Conservation (phyloP, 352 stramenopile genomes). For the Phytophthora lateralis region DNA sequence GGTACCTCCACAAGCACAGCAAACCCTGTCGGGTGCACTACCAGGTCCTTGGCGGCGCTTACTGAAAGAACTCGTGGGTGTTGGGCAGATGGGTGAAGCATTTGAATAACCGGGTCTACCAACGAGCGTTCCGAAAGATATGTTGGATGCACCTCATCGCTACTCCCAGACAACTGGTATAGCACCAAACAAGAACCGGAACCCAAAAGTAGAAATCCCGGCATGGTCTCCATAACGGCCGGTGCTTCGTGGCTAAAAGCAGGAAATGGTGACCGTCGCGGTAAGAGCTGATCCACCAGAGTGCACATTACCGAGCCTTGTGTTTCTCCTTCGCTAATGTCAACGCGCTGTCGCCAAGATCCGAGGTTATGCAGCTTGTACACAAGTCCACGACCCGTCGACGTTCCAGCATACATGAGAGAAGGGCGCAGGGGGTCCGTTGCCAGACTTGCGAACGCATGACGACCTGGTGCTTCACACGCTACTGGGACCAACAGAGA, state of each 20-base stretch:
- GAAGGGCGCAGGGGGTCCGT: conserved; percentile 24
- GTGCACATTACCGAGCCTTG: conserved; percentile 19
- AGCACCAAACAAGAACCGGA: conserved; percentile 19
- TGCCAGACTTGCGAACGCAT: conserved; percentile 30
- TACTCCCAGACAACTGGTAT: conserved; percentile 34
- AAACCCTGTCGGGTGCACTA: conserved; percentile 26
- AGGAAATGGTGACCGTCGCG: conserved; percentile 4
- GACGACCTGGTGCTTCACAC: conserved; percentile 23
- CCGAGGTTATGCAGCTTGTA: conserved; percentile 37
- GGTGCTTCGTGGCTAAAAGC: not conserved
- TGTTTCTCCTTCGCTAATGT: conserved; percentile 6
- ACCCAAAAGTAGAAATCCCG: conserved; percentile 35
- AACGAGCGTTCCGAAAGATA: conserved; percentile 30
- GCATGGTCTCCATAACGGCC: conserved; percentile 26
- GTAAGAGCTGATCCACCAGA: conserved; percentile 30
- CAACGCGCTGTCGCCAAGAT: conserved; percentile 14
- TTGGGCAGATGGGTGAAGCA: not conserved
- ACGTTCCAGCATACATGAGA: conserved; percentile 32
- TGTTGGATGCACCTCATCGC: conserved; percentile 19
- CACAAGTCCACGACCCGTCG: conserved; percentile 28
- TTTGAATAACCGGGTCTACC: not conserved
- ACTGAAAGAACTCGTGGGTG: conserved; percentile 7
- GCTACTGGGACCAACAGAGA: conserved; percentile 12
- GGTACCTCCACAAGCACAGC: conserved; percentile 10
- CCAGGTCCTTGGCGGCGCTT: conserved; percentile 19